Evolutionary conservation across 2,329 filamentous ascomycete species (phyloP).

Genomic region (Fusarium brevicatenulatum): DNA sequence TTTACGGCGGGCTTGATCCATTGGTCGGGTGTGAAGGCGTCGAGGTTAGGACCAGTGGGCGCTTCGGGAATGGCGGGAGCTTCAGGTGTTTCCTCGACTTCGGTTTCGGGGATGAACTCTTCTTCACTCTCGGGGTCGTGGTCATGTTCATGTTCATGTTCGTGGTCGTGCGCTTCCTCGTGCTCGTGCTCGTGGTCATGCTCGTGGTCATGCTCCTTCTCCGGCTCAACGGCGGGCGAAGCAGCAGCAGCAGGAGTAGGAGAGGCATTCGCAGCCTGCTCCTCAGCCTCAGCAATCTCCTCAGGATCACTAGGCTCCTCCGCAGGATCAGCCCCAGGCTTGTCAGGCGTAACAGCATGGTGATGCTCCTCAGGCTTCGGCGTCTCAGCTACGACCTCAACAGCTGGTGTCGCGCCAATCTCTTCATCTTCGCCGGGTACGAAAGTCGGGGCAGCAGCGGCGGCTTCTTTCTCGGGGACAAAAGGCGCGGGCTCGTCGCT

Average conservation of each 20-base stretch:
- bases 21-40: slow-evolving; percentile 20
- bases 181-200: background rate
- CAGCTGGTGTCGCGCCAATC: background rate
- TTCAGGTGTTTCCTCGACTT: slow-evolving; percentile 5
- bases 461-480: slow-evolving; percentile 24
- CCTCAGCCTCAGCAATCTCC: slow-evolving; percentile 13
- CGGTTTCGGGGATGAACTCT: background rate
- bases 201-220: background rate
- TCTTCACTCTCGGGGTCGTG: background rate
- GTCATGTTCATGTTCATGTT: background rate
- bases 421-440: slow-evolving; percentile 14
- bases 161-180: background rate
- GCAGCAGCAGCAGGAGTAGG: background rate
- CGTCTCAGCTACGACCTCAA: background rate
- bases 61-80: slow-evolving; percentile 6
- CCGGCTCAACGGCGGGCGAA: background rate
- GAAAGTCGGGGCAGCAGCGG: slow-evolving; percentile 10
- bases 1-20: slow-evolving; percentile 27
- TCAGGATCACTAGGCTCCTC: slow-evolving; percentile 15
- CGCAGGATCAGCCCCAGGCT: slow-evolving; percentile 2
- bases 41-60: slow-evolving; percentile 1
- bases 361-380: background rate
- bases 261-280: background rate
- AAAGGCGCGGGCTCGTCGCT: slow-evolving; percentile 23
- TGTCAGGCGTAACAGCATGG: background rate